Evolutionary conservation across 228 moss, liverwort and hornwort species (phyloP), one percentile per base, ranked within the genome.

Genomic region (Sphagnum fallax): DNA sequence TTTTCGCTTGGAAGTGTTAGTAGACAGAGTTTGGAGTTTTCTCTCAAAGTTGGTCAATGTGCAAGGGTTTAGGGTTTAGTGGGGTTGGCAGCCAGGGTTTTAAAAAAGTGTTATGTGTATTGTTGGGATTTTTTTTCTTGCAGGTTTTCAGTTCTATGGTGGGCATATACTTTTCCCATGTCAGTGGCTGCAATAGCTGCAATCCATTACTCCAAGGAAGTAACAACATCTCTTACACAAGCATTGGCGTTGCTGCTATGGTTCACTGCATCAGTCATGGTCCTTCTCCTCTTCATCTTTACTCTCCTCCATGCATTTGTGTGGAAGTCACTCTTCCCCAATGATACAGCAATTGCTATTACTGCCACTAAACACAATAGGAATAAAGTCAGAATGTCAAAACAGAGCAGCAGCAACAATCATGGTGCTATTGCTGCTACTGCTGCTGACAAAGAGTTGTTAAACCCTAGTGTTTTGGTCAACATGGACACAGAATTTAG

Each of bases 81-180:
- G 32, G 32, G 32, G 32, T 32, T 32, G 32, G 32, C 32, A 32
- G 32, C 32, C 32, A 32, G 32, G 32, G 32, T 32, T 32, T 32
- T 32, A 1, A 1, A 32, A 32, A 2, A 32, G 32, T 32, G 32
- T 32, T 32, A 32, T 32, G 2, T 32, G 32, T 18, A 14, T 49
- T 49, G 14, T 65, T 8, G 49, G 32, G 32, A 32, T 3, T 2
- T 32, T 32, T 32, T 32, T 32, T 57, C 5, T 16, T 6, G 16
- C 71, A 71, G 71, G 64, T 71, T 71, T 53, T 71, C 71, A 2
- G 52, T 71, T n/a, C 52, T 63, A 0, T 71, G 71, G 64, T 71
- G 71, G 71, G 71, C 71, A 6, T 71, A 71, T 51, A 71, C 71
- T 4, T 71, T 71, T 48, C 71, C 71, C 32, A 71, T 71, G 71